A percentile compares a stretch with the other conserved stretches of the same genome.
Conservation (phyloP, 352 stramenopile genomes). For the Globisporangium okanoganense region DNA sequence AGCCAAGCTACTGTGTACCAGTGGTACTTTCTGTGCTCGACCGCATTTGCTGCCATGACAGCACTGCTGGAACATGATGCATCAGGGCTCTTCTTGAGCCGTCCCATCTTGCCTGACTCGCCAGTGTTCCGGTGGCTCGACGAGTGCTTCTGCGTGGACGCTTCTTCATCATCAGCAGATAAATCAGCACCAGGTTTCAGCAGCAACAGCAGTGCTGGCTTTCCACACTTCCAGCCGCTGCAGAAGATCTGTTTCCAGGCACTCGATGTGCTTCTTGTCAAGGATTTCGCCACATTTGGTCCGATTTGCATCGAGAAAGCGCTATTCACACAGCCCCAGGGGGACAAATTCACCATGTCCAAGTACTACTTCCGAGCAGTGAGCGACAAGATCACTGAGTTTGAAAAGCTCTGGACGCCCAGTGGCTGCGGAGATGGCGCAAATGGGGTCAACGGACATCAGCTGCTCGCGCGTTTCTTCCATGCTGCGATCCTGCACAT, state of each 20-base stretch:
- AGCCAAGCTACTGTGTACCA: conserved; percentile 20
- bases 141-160: conserved; percentile 49
- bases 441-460: background rate
- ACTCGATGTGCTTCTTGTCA: conserved; percentile 28
- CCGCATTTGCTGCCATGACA: conserved; percentile 25
- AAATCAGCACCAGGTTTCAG: background rate
- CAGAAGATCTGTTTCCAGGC: conserved; percentile 35
- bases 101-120: conserved; percentile 15
- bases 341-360: conserved; percentile 27
- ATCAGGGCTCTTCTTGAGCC: conserved; percentile 12
- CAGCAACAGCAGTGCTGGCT: background rate
- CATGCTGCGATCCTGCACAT: conserved; percentile 49
- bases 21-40: conserved; percentile 27
- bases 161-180: background rate
- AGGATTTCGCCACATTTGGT: conserved; percentile 22
- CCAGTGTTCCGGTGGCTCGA: conserved; percentile 48
- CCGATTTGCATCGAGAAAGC: conserved; percentile 39
- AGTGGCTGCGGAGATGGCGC: background rate
- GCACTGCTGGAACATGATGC: conserved; percentile 14
- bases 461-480: conserved; percentile 37
- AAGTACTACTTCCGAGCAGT: conserved; percentile 39
- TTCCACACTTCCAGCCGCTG: conserved; percentile 40
- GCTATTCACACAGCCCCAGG: conserved; percentile 25
- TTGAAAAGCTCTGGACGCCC: background rate
- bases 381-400: conserved; percentile 11